A percentile compares a stretch with the other conserved stretches of the same genome.
Conservation (phyloP, 352 stramenopile genomes). For the Phytophthora aleatoria region DNA sequence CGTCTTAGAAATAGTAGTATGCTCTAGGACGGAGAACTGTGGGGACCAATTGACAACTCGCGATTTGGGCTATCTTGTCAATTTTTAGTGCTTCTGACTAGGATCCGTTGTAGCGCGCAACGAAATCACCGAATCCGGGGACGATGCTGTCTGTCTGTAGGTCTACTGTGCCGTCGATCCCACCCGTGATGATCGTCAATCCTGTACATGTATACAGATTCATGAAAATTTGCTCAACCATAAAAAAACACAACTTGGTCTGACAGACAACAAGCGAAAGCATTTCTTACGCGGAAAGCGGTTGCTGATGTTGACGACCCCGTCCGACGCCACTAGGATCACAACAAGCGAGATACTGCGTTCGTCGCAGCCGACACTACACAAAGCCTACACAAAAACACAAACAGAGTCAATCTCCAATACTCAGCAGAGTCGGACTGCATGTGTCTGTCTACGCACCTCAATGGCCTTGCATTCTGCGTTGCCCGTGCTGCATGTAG, state of each 20-base stretch:
- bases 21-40: too few relatives aligned
- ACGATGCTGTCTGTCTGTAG: constrained; percentile 28
- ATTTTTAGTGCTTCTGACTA: too few relatives aligned
- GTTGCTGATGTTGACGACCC: constrained; percentile 34
- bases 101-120: constrained; percentile 44
- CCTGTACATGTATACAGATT: constrained; percentile 20
- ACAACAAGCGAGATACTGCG: constrained; percentile 48
- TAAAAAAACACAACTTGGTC: not conserved
- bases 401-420: not conserved
- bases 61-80: too few relatives aligned
- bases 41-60: too few relatives aligned
- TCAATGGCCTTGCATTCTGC: constrained; percentile 44
- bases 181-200: constrained; percentile 42
- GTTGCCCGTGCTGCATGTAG: constrained; percentile 32
- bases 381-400: constrained; percentile 29
- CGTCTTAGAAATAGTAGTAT: too few relatives aligned
- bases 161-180: constrained; percentile 39
- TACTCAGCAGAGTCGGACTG: not conserved
- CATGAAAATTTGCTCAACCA: not conserved
- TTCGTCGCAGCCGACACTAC: constrained; percentile 34
- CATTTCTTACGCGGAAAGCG: constrained; percentile 43
- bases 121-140: constrained; percentile 50
- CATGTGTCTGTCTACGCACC: constrained; percentile 11
- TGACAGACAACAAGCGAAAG: not conserved
- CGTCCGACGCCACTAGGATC: constrained; percentile 36